Base-by-base conservation (phyloP, 306 rosid species). In the Hippophae tibetana region DNA sequence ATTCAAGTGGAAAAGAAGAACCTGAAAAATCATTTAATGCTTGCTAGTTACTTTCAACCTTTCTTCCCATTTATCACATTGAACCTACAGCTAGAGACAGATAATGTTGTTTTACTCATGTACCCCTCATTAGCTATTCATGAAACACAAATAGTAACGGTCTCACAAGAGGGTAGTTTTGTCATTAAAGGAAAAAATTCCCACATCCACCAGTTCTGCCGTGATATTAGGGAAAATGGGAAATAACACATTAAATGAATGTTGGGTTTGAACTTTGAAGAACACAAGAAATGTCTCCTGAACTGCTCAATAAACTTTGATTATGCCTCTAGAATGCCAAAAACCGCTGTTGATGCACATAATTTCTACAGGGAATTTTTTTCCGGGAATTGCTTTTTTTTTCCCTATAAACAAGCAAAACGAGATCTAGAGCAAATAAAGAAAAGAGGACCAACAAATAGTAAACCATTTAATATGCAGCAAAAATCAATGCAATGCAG, bases 141-240 rank as follows among this genome's bases (percentile, higher is more conserved):
- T 61, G n/a, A 13, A 14, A 6, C 56, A 62, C 48, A 11, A 40
- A 10, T 45, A 31, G 38, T 31, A 31, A 9, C 9, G 41, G 8
- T 46, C 42, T 23, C 1, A 8, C 41, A 55, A 44, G 8, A 41
- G 72, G 78, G 56, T 18, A 64, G 38, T 71, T 61, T 63, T 46
- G 79, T 76, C 59, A 67, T 26, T 25, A 49, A 43, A 68, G 58
- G 7, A 43, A 64, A 65, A 63, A 44, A 52, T 42, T 42, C 43
- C 27, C 63, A 6, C 25, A 2, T 47, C 75, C 92, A 65, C 79
- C 74, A 73, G 67, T 85, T 74, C 66, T 68, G 95, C 95, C 96
- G 85, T 68, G 83, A 87, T 66, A 72, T 56, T 54, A 63, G 92
- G 92, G 54, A 66, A 70, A 13, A 57, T 61, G 92, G 92, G 54